phyloP scores from a whole-genome alignment of 805 yeast species.

The Kodamaea jinghongensis region DNA sequence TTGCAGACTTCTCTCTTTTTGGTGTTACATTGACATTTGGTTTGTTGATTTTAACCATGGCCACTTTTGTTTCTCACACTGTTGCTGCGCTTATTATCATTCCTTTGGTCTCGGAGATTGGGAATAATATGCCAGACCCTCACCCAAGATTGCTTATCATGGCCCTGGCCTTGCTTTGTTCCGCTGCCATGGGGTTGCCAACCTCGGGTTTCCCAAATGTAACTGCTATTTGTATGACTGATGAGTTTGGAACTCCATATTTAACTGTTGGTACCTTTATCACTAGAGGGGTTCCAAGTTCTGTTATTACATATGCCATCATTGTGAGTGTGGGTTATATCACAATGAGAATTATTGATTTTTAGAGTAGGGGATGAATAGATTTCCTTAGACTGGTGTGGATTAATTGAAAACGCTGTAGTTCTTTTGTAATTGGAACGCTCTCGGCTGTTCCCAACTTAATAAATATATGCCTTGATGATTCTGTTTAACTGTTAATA shows the following conservation, averaged over 20 bases:
- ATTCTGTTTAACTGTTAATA: too few species aligned
- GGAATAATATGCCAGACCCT: constrained; percentile 39
- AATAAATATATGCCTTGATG: too few species aligned
- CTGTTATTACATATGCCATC: constrained; percentile 34
- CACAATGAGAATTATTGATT: constrained; percentile 27
- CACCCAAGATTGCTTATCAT: constrained; percentile 40
- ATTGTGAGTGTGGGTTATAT: constrained; percentile 41
- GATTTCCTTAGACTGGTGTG: too few species aligned
- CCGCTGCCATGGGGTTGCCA: constrained; percentile 47
- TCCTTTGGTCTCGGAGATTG: constrained; percentile 88
- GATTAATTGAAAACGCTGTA: too few species aligned
- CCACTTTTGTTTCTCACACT: constrained; percentile 70
- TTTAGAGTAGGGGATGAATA: constrained; percentile 6
- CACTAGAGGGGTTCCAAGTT: constrained; percentile 42
- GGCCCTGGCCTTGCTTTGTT: constrained; percentile 41
- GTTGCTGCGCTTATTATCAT: constrained; percentile 93
- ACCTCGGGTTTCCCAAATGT: constrained; percentile 46
- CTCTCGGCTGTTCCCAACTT: too few species aligned
- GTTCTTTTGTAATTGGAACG: too few species aligned
- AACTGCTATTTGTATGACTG: constrained; percentile 43
- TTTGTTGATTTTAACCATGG: constrained; percentile 37
- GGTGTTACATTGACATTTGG: constrained; percentile 70
- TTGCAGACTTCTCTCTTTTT: constrained; percentile 67
- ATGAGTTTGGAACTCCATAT: constrained; percentile 40
- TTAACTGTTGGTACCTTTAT: constrained; percentile 41